Base-by-base conservation (phyloP, 768 basidiomycete genomes). In the Phaffia tasmanica region DNA sequence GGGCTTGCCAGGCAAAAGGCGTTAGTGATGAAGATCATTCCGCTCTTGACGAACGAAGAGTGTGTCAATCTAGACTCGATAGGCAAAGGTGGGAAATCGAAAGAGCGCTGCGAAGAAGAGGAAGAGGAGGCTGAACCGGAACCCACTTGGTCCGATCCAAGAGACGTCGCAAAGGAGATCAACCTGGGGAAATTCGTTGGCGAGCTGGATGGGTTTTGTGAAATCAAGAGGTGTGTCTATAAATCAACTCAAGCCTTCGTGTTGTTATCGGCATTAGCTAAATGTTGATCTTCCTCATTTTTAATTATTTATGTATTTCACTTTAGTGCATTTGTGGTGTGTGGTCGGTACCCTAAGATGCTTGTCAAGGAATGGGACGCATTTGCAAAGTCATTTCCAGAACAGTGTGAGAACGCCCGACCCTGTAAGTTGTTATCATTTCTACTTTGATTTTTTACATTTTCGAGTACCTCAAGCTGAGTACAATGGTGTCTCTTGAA, bases 21-120 rank as follows among this genome's bases (percentile, higher is more conserved):
- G 70, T 83, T 93, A 46, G 91, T 93, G n/a, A 80, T 93, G 70
- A 94, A 93, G 78, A 81, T 95, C 55, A 84, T 93, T 48, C 91
- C 90, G 7, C 76, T 92, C 48, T 80, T 83, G 59, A 79, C 82
- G 69, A 50, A 67, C 62, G 59, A 55, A 66, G 65, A 16, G 62
- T 51, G 8, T 9, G 62, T 60, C 8, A 73, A 73, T 18, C 25
- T 60, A 55, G 53, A 48, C 3, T 62, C 61, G 11, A 27, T 42
- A 9, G 15, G 29, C 15, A 18, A 42, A 47, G 47, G 23, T 6
- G 5, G 15, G n/a, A 19, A 30, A 55, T 35, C 25, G 48, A 35
- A 46, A 47, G 1, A 61, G 35, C 7, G 25, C 68, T 72, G 61
- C 21, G 30, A 83, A 88, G 32, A 81, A 86, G 71, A 86, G 85